A percentile compares a stretch with the other conserved stretches of the same genome.
Conservation (phyloP, 805 yeast species). For the Cyberlindnera euphorbiiphila region DNA sequence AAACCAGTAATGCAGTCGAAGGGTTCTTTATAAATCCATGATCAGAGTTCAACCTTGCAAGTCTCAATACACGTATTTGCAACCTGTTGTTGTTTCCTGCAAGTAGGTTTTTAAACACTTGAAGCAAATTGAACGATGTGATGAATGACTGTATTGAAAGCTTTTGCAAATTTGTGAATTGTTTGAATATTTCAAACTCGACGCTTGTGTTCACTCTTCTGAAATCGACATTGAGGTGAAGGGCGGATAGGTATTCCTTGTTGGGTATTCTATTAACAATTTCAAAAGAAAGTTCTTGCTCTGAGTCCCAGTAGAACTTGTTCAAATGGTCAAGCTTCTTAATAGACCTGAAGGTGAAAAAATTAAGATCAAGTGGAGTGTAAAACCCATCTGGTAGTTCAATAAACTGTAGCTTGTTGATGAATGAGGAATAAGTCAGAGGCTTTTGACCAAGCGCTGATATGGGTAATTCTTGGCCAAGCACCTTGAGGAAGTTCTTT, state of each 20-base stretch:
- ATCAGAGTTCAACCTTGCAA: slow-evolving; percentile 16
- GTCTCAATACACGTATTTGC: slow-evolving; percentile 15
- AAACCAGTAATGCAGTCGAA: slow-evolving; percentile 17
- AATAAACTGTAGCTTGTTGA: slow-evolving; percentile 32
- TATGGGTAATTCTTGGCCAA: slow-evolving; percentile 10
- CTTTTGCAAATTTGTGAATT: slow-evolving; percentile 30
- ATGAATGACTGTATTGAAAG: slow-evolving; percentile 37
- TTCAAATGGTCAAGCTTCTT: slow-evolving; percentile 28
- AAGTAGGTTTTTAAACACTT: slow-evolving; percentile 17
- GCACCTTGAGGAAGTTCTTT: slow-evolving; percentile 32
- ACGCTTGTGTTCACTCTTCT: slow-evolving; percentile 14
- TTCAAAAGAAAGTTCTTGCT: slow-evolving; percentile 30
- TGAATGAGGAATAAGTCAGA: slow-evolving; percentile 15
- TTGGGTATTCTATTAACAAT: slow-evolving; percentile 33
- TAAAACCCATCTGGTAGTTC: slow-evolving; percentile 40
- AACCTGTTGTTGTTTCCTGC: slow-evolving; percentile 8
- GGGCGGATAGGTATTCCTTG: slow-evolving; percentile 24
- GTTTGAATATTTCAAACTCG: slow-evolving; percentile 13
- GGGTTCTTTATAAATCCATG: slow-evolving; percentile 17
- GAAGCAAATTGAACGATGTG: slow-evolving; percentile 27
- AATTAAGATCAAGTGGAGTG: slow-evolving; percentile 32
- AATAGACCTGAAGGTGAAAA: slow-evolving; percentile 28
- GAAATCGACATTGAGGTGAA: slow-evolving; percentile 33
- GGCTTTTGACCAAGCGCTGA: background rate
- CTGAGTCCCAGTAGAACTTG: slow-evolving; percentile 33